These are phyloP conservation scores for Geotrichum reessii DNA, from an alignment of 1,139 yeast species.

Conservation along the genomic window DNA sequence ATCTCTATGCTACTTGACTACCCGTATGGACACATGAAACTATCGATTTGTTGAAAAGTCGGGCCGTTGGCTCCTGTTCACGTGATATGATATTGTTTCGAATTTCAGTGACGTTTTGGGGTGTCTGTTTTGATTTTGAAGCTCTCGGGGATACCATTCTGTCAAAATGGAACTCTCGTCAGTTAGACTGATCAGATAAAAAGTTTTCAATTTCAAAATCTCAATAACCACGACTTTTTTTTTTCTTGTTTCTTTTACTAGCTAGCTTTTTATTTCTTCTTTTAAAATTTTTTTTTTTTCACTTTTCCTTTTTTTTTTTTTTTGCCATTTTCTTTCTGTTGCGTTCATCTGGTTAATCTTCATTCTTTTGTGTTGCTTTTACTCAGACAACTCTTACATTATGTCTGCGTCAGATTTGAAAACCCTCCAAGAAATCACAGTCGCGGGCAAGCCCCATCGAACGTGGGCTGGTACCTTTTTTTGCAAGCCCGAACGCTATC, in stretches of 20 bases:
- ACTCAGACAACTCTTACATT: background rate
- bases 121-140: background rate
- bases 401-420: conserved; percentile 19
- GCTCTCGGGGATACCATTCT: background rate
- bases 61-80: background rate
- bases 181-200: background rate
- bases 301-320: background rate
- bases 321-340: background rate
- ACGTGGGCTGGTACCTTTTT: conserved; percentile 93
- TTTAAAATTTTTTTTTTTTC: background rate
- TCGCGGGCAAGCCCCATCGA: conserved; percentile 38
- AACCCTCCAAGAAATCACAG: conserved; percentile 35
- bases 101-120: background rate
- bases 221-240: background rate
- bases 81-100: background rate
- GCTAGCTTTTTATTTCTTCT: background rate
- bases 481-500: conserved; percentile 68
- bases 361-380: background rate
- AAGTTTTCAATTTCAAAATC: background rate
- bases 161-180: background rate
- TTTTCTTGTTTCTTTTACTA: background rate
- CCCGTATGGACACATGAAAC: background rate
- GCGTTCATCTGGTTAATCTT: background rate
- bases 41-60: background rate
- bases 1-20: no score